Conservation (phyloP, 208 protist species). For the Leishmania major region DNA sequence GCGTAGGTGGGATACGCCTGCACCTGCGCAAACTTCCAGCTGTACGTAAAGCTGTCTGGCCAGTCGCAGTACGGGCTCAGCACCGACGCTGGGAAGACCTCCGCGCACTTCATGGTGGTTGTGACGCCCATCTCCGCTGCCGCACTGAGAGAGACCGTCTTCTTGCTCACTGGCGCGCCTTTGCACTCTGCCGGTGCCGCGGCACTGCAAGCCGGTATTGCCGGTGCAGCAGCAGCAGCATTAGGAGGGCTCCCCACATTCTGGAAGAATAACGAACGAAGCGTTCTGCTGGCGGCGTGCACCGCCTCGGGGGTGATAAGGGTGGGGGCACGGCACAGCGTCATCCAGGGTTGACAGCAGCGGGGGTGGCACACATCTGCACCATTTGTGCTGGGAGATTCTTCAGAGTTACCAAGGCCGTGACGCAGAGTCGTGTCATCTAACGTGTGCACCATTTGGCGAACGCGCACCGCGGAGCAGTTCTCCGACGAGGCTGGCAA, state of each 20-base stretch:
- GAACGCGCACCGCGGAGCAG: background rate
- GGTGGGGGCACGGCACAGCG: slow-evolving; percentile 35
- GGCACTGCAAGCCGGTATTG: background rate
- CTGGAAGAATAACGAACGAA: slow-evolving; percentile 39
- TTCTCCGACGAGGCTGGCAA: background rate
- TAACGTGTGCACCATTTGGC: background rate
- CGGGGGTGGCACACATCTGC: background rate
- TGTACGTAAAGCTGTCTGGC: slow-evolving; percentile 70
- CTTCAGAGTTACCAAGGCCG: background rate
- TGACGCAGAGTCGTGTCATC: background rate
- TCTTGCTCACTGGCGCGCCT: background rate
- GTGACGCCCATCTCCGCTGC: slow-evolving; percentile 22
- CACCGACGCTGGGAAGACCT: slow-evolving; percentile 55
- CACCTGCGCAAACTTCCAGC: slow-evolving; percentile 51
- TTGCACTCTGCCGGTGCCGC: background rate
- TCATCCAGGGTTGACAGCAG: slow-evolving; percentile 21
- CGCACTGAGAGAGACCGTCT: slow-evolving; percentile 15
- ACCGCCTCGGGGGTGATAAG: slow-evolving; percentile 37
- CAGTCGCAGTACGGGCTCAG: slow-evolving; percentile 64
- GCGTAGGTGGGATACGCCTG: slow-evolving; percentile 51
- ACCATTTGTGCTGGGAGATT: background rate
- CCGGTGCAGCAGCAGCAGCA: background rate
- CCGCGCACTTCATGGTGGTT: slow-evolving; percentile 39
- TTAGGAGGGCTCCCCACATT: slow-evolving; percentile 21
- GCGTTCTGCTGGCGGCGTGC: slow-evolving; percentile 27